These are phyloP conservation scores for Castanospermum australe DNA, from an alignment of 306 rosid species.

Conservation along the genomic window DNA sequence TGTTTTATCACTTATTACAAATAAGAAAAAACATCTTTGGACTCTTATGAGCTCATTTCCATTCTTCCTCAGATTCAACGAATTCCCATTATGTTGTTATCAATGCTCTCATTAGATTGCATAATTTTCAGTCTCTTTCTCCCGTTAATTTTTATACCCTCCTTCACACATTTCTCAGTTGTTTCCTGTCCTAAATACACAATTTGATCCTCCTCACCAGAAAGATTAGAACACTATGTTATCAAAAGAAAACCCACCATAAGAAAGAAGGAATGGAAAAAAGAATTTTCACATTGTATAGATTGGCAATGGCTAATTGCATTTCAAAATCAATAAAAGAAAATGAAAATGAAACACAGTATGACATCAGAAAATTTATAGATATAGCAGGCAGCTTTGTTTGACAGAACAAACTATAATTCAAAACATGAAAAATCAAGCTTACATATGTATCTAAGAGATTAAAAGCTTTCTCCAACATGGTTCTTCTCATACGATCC, in stretches of 20 bases:
- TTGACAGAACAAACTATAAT: neutral
- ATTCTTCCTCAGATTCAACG: neutral
- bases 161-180: neutral
- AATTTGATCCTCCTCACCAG: neutral
- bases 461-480: conserved; percentile 77
- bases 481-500: conserved; percentile 65
- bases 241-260: neutral
- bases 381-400: neutral
- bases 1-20: neutral
- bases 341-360: conserved; percentile 2
- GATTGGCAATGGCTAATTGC: conserved; percentile 2
- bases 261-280: neutral
- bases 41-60: neutral
- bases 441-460: conserved; percentile 75
- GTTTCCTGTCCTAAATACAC: neutral
- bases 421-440: conserved; percentile 10
- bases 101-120: neutral
- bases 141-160: neutral
- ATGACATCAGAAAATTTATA: neutral
- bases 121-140: neutral
- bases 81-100: neutral
- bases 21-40: neutral
- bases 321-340: neutral
- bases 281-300: neutral
- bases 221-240: neutral